phyloP scores from a whole-genome alignment of 192 early-diverging fungal genomes.

The Coemansia sp. region DNA sequence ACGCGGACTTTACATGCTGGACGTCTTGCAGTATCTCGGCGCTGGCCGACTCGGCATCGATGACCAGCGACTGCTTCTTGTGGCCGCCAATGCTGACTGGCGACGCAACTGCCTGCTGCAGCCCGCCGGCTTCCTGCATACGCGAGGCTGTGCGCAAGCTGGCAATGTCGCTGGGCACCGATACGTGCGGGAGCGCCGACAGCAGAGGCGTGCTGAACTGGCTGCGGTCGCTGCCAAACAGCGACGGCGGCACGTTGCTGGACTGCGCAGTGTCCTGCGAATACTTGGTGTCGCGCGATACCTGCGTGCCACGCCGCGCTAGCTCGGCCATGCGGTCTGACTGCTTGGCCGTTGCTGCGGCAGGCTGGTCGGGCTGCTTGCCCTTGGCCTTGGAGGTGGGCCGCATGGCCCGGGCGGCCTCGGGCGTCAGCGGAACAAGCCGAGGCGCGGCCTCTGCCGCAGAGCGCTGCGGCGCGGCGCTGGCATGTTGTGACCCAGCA shows the following conservation, averaged over 20 bases:
- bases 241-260: conserved; percentile 44
- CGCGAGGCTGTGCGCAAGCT: conserved; percentile 23
- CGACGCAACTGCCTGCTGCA: conserved; percentile 22
- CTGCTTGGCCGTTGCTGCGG: too few species aligned
- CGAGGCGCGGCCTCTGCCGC: not conserved
- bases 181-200: conserved; percentile 22
- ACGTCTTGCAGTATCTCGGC: conserved; percentile 22
- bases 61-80: conserved; percentile 40
- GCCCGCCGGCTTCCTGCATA: not conserved
- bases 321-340: too few species aligned
- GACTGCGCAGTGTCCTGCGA: conserved; percentile 40
- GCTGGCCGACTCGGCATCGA: conserved; percentile 36
- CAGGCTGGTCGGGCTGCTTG: conserved; percentile 2
- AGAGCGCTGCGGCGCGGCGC: not conserved
- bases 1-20: conserved; percentile 17
- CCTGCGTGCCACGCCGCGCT: conserved; percentile 6
- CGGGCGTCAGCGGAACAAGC: conserved; percentile 28
- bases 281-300: conserved; percentile 23
- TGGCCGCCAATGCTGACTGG: conserved; percentile 45
- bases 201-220: conserved; percentile 39
- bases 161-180: conserved; percentile 42
- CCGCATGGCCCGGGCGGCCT: not conserved
- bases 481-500: not conserved
- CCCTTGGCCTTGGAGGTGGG: too few species aligned
- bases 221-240: conserved; percentile 48